These are phyloP conservation scores for Teratosphaeria nubilosa DNA, from an alignment of 2,329 filamentous ascomycete species.

Conservation along the genomic window DNA sequence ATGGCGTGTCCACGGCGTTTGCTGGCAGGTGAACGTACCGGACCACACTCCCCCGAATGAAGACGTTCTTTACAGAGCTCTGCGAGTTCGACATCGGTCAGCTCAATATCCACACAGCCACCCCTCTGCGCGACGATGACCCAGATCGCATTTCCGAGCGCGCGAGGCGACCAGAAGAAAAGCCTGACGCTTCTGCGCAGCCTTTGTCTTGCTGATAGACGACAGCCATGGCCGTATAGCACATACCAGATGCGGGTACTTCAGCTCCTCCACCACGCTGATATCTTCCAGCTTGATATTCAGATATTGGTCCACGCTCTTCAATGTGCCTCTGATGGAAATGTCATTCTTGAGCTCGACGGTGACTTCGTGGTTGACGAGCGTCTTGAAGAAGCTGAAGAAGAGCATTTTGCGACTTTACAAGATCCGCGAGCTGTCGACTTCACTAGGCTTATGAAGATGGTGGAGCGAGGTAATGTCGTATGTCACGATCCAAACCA, in stretches of 20 bases:
- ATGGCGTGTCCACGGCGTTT: conserved; percentile 68
- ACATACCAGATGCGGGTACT: conserved; percentile 81
- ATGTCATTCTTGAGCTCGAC: conserved; percentile 99
- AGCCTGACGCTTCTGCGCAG: background rate
- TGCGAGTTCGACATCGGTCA: conserved; percentile 19
- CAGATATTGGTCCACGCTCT: conserved; percentile 96
- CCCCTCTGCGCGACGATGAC: background rate
- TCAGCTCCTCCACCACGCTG: conserved; percentile 79
- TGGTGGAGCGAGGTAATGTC: background rate
- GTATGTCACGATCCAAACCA: background rate
- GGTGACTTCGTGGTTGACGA: conserved; percentile 93
- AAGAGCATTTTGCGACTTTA: conserved; percentile 20
- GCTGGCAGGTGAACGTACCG: conserved; percentile 84
- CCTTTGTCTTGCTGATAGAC: background rate
- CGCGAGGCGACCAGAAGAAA: background rate
- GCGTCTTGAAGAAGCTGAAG: conserved; percentile 74
- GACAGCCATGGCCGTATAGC: background rate
- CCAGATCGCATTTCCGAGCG: background rate
- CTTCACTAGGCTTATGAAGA: conserved; percentile 3
- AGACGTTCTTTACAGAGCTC: conserved; percentile 87
- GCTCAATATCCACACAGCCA: background rate
- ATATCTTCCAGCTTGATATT: conserved; percentile 99
- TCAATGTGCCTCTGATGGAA: conserved; percentile 86
- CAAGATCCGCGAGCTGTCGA: background rate
- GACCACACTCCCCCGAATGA: conserved; percentile 87